Conservation (phyloP, 2,329 filamentous ascomycete genomes). For the Aspergillus flavus region DNA sequence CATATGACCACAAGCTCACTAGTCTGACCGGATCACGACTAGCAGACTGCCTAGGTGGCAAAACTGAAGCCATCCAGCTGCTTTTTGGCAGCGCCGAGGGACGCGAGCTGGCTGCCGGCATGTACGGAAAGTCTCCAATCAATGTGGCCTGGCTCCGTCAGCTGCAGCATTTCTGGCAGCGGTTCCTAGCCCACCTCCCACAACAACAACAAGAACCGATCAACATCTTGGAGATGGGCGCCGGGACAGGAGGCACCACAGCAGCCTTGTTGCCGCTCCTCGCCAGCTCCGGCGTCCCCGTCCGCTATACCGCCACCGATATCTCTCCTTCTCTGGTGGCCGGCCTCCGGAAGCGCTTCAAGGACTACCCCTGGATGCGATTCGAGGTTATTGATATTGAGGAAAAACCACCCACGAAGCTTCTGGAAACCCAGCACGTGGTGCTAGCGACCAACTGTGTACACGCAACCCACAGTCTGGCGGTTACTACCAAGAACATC, state of each 20-base stretch:
- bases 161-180: slow-evolving; percentile 34
- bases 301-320: slow-evolving; percentile 45
- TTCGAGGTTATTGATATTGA: slow-evolving; percentile 32
- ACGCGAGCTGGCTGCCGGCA: slow-evolving; percentile 33
- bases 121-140: slow-evolving; percentile 41
- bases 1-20: slow-evolving; percentile 23
- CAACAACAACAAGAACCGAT: slow-evolving; percentile 28
- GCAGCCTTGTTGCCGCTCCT: slow-evolving; percentile 29
- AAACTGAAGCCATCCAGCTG: slow-evolving; percentile 39
- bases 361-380: slow-evolving; percentile 26
- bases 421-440: slow-evolving; percentile 28
- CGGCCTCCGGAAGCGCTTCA: slow-evolving; percentile 31
- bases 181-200: slow-evolving; percentile 9
- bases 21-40: slow-evolving; percentile 17
- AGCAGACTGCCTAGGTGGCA: slow-evolving; percentile 27
- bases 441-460: slow-evolving; percentile 36
- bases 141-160: slow-evolving; percentile 34
- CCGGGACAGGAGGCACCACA: slow-evolving; percentile 36
- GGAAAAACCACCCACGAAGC: slow-evolving; percentile 18
- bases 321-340: slow-evolving; percentile 37
- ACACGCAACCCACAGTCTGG: slow-evolving; percentile 35
- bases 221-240: slow-evolving; percentile 17
- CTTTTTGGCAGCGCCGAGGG: slow-evolving; percentile 41
- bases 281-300: slow-evolving; percentile 20
- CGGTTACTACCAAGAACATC: slow-evolving; percentile 25